Conservation (phyloP, 2,329 filamentous ascomycete genomes). For the Scedosporium dehoogii region DNA sequence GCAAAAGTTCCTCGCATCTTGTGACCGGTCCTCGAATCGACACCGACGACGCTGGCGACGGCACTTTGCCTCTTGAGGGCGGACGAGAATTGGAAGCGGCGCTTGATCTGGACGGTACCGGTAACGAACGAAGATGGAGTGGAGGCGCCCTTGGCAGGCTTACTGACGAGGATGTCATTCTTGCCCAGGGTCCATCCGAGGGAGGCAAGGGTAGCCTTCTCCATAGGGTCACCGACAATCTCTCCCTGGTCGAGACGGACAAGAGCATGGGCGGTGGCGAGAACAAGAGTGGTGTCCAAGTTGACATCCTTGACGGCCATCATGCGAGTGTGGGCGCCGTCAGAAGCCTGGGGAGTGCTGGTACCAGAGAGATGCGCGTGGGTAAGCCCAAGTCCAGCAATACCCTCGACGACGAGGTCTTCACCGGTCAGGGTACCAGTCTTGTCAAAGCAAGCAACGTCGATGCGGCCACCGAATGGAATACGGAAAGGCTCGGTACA, state of each 20-base stretch:
- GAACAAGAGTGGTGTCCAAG: constrained; percentile 79
- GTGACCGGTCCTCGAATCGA: constrained; percentile 61
- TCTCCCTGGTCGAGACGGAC: constrained; percentile 96
- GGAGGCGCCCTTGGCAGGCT: constrained; percentile 36
- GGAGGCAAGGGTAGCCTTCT: constrained; percentile 84
- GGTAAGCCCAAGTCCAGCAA: constrained; percentile 76
- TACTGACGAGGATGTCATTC: constrained; percentile 74
- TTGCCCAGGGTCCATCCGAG: constrained; percentile 89
- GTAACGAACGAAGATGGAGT: constrained; percentile 30
- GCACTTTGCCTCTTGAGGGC: constrained; percentile 93
- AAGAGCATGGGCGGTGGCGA: constrained; percentile 89
- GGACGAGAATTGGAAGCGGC: constrained; percentile 97
- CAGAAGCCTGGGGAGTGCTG: constrained; percentile 55
- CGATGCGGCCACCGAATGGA: constrained; percentile 88
- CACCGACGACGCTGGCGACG: constrained; percentile 69
- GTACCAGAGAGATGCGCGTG: constrained; percentile 41
- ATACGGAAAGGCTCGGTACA: constrained; percentile 99
- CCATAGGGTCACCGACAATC: constrained; percentile 96
- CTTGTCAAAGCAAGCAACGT: constrained; percentile 97
- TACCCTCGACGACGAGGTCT: constrained; percentile 92
- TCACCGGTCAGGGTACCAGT: constrained; percentile 95
- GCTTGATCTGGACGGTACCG: constrained; percentile 85
- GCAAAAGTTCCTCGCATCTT: constrained; percentile 82
- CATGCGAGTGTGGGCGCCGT: constrained; percentile 76
- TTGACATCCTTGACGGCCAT: constrained; percentile 59